Percentiles rank a stretch among this genome's conserved stretches.
Evolutionary conservation across 2,329 filamentous ascomycete species (phyloP).

Genomic region (Aurifilum marmelostoma): DNA sequence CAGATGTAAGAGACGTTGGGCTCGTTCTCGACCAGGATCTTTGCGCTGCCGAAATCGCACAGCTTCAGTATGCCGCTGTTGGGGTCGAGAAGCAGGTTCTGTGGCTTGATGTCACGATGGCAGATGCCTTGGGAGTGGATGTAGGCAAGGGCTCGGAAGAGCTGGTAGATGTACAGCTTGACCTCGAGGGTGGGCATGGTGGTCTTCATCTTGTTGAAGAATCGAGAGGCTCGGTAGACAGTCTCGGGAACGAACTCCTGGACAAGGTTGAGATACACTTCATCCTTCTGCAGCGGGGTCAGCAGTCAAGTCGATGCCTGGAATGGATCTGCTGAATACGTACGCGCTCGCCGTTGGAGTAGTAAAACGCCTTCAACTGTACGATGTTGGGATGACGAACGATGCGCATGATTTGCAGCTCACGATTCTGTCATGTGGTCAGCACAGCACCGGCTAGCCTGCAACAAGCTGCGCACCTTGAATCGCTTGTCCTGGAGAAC

Average conservation of each 20-base stretch:
- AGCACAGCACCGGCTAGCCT: neutral
- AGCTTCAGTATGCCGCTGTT: constrained; percentile 91
- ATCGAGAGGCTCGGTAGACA: constrained; percentile 94
- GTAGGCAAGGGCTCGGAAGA: constrained; percentile 97
- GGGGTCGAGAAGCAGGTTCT: constrained; percentile 93
- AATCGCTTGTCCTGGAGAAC: constrained; percentile 99
- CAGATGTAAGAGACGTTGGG: constrained; percentile 99
- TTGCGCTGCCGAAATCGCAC: constrained; percentile 98
- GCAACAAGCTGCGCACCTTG: constrained; percentile 67
- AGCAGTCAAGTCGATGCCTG: constrained; percentile 23
- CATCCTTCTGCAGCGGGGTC: constrained; percentile 73
- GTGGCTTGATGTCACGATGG: constrained; percentile 98
- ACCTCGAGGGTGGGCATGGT: constrained; percentile 99
- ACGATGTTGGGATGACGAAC: constrained; percentile 99
- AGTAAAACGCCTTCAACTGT: constrained; percentile 98
- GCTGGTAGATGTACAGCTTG: constrained; percentile 99
- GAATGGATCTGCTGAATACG: constrained; percentile 35
- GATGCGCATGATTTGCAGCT: constrained; percentile 99
- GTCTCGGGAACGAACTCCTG: constrained; percentile 98
- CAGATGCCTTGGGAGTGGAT: constrained; percentile 99
- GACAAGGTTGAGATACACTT: constrained; percentile 97
- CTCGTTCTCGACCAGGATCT: constrained; percentile 98
- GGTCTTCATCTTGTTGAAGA: constrained; percentile 99
- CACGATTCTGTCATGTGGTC: constrained; percentile 75
- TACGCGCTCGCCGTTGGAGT: constrained; percentile 98